Evolutionary conservation across 1,139 yeast species (phyloP).

Genomic region (Yamadazyma dushanensis): DNA sequence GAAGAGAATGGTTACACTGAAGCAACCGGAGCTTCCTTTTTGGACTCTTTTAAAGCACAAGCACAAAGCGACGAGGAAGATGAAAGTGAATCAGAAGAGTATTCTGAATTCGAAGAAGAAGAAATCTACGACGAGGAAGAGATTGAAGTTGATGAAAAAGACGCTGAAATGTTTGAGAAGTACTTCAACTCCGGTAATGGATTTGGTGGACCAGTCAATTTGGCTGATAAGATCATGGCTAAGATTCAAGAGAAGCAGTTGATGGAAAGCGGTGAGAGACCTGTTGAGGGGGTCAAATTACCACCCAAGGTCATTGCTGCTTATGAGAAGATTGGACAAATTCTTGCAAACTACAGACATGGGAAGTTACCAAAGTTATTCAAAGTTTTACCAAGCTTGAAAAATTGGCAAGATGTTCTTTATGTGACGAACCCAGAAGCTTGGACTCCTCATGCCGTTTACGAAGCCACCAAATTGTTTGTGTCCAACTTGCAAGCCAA

Average conservation of each 20-base stretch:
- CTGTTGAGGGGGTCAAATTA: constrained; percentile 61
- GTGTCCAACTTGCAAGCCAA: constrained; percentile 85
- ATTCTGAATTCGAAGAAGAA: constrained; percentile 48
- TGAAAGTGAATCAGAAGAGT: constrained; percentile 33
- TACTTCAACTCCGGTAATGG: constrained; percentile 48
- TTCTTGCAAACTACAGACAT: constrained; percentile 87
- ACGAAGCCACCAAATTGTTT: constrained; percentile 91
- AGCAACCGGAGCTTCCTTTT: constrained; percentile 19
- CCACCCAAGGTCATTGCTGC: constrained; percentile 97
- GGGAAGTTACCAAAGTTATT: constrained; percentile 94
- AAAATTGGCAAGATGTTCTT: constrained; percentile 93
- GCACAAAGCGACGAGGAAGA: constrained; percentile 36
- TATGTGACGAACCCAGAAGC: constrained; percentile 88
- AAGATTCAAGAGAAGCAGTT: constrained; percentile 75
- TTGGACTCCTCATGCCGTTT: constrained; percentile 97
- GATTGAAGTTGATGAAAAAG: constrained; percentile 65
- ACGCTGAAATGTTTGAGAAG: constrained; percentile 68
- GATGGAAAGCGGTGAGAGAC: constrained; percentile 26
- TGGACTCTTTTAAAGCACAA: constrained; percentile 26
- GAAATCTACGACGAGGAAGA: constrained; percentile 49
- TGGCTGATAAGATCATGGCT: constrained; percentile 92
- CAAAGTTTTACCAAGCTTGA: constrained; percentile 88
- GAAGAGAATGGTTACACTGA: constrained; percentile 44
- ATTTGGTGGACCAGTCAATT: constrained; percentile 53
- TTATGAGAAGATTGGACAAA: constrained; percentile 86